A percentile compares a stretch with the other conserved stretches of the same genome.
phyloP scores from a whole-genome alignment of 441 rosid genomes.

The Jatropha podagrica region DNA sequence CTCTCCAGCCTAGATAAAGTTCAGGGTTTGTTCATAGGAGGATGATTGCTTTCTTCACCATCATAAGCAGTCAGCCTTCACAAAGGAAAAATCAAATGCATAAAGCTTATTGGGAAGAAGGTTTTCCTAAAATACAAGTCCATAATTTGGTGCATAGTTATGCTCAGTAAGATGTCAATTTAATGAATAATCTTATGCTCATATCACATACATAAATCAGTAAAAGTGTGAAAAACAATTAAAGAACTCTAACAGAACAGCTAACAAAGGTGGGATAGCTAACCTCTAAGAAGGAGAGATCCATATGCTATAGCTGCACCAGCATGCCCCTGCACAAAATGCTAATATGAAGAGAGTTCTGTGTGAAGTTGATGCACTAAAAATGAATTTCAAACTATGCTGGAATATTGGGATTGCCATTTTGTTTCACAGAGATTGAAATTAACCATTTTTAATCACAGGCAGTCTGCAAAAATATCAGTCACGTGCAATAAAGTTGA shows the following conservation, averaged over 20 bases:
- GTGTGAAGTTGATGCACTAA: neutral
- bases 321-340: constrained; percentile 66
- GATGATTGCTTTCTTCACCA: no score
- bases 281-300: constrained; percentile 89
- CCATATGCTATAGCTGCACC: constrained; percentile 97
- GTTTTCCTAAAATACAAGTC: neutral
- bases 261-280: constrained; percentile 19
- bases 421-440: neutral
- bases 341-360: constrained; percentile 9
- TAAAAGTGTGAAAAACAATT: neutral
- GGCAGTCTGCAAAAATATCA: neutral
- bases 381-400: neutral
- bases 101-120: no score
- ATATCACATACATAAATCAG: neutral
- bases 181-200: neutral
- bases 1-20: neutral
- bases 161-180: neutral
- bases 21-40: neutral
- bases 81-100: no score
- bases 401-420: neutral
- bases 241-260: neutral
- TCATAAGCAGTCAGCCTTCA: no score
- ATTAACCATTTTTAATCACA: neutral
- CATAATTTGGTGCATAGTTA: neutral
- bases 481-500: neutral